Conservation (phyloP, 2,329 filamentous ascomycete genomes). For the Curvularia eragrostidis region DNA sequence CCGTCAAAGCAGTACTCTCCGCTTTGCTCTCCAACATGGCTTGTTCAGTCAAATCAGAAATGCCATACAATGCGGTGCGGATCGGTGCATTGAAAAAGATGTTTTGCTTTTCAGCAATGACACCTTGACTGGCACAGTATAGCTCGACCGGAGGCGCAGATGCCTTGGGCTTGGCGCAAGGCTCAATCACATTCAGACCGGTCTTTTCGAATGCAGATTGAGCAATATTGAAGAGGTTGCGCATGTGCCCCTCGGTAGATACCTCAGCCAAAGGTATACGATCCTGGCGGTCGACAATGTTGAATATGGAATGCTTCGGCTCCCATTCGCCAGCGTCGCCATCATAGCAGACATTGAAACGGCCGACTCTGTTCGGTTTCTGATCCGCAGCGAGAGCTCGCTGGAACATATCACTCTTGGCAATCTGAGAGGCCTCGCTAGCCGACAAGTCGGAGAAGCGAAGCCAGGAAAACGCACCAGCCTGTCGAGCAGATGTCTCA, state of each 20-base stretch:
- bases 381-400: constrained; percentile 69
- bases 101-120: constrained; percentile 70
- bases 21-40: constrained; percentile 76
- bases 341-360: constrained; percentile 72
- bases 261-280: constrained; percentile 71
- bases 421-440: constrained; percentile 72
- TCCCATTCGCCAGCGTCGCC: constrained; percentile 69
- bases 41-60: constrained; percentile 68
- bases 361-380: constrained; percentile 65
- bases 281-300: constrained; percentile 75
- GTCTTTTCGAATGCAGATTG: constrained; percentile 68
- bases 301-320: constrained; percentile 79
- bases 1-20: constrained; percentile 69
- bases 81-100: constrained; percentile 79
- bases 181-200: constrained; percentile 79
- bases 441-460: constrained; percentile 82
- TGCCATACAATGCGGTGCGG: constrained; percentile 77
- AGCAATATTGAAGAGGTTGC: constrained; percentile 80
- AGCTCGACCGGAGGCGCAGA: constrained; percentile 87
- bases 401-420: constrained; percentile 73
- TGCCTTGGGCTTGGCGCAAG: constrained; percentile 77
- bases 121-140: constrained; percentile 71
- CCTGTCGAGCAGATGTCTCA: constrained; percentile 64
- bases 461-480: constrained; percentile 83
- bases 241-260: constrained; percentile 74